Base-by-base conservation (phyloP, 768 basidiomycete genomes). In the Boletus reticulatus region DNA sequence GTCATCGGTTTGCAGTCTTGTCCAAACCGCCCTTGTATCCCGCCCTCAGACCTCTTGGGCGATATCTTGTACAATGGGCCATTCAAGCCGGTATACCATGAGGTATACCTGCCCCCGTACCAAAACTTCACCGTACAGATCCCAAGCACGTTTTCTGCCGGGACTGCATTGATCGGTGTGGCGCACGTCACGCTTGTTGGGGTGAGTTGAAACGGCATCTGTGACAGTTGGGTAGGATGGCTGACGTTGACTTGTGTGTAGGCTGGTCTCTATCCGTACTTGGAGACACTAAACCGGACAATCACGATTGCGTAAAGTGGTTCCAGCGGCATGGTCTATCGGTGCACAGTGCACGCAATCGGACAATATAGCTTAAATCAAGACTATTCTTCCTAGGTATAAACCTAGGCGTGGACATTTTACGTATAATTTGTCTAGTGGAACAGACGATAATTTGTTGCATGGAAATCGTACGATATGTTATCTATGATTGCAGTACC, bases 101-200 rank as follows among this genome's bases (percentile, higher is more conserved):
- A 39, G 17, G 3, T 7, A 10, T 7, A 39, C 38, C 38, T 39
- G 13, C 38, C 38, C 3, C 78, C 79, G 12, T 74, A 78, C 65
- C 68, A 81, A 51, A 79, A 80, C 59, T 77, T 79, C 55, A 73
- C 76, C 6, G 69, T 81, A 6, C 65, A 66, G 34, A 62, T 82
- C 11, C 80, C 80, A 1, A 46, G 66, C 27, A 44, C 20, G 4
- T 14, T 63, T 12, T 0, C 61, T 1, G 48, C 59, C 32, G 77
- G 78, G 6, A 51, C 61, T 36, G 75, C 75, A 6, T 65, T 72
- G 59, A 58, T 80, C 22, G 69, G 67, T 12, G 73, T 78, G 6
- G 67, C 64, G 9, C 76, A 78, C 60, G 49, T 74, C 19, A 48
- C 71, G 11, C 67, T 80, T 39, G 24, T 76, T 13, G 79, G 74